Conservation (phyloP, 1,139 yeast species). For the Magnusiomyces paraingens region DNA sequence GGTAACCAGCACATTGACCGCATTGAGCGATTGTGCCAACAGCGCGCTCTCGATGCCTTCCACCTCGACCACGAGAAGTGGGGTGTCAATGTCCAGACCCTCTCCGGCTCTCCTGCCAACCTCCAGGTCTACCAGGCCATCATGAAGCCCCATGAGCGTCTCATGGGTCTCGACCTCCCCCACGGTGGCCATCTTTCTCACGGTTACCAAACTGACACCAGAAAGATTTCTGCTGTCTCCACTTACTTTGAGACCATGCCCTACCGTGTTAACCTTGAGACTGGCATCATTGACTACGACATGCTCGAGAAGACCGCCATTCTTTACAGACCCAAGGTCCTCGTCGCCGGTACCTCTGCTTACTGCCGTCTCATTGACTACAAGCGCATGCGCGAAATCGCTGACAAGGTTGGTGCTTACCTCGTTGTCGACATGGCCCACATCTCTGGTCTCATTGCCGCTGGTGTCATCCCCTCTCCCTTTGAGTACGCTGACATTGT, state of each 20-base stretch:
- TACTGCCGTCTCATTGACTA: constrained; percentile 89
- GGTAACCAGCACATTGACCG: constrained; percentile 92
- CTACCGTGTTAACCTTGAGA: constrained; percentile 73
- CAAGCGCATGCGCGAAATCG: constrained; percentile 79
- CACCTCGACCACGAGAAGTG: constrained; percentile 67
- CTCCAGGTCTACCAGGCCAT: constrained; percentile 90
- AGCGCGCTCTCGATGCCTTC: constrained; percentile 86
- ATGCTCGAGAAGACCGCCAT: constrained; percentile 75
- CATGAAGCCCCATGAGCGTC: constrained; percentile 82
- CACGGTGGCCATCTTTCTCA: constrained; percentile 97
- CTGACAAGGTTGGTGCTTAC: constrained; percentile 91
- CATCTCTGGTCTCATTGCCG: constrained; percentile 89
- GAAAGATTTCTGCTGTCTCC: constrained; percentile 85
- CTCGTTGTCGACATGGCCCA: constrained; percentile 94
- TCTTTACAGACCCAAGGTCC: constrained; percentile 86
- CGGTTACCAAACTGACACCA: constrained; percentile 85
- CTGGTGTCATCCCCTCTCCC: constrained; percentile 88
- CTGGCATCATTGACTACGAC: constrained; percentile 91
- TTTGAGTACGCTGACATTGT: constrained; percentile 93
- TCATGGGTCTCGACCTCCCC: constrained; percentile 95
- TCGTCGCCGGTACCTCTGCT: constrained; percentile 96
- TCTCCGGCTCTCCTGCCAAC: constrained; percentile 95
- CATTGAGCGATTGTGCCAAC: constrained; percentile 84
- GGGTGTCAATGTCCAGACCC: constrained; percentile 95
- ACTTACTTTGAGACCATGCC: constrained; percentile 98